Evolutionary conservation across 192 early-diverging fungal genomes (phyloP), one percentile per base, ranked within the genome.

Genomic region (Thoreauomyces humboldtii): DNA sequence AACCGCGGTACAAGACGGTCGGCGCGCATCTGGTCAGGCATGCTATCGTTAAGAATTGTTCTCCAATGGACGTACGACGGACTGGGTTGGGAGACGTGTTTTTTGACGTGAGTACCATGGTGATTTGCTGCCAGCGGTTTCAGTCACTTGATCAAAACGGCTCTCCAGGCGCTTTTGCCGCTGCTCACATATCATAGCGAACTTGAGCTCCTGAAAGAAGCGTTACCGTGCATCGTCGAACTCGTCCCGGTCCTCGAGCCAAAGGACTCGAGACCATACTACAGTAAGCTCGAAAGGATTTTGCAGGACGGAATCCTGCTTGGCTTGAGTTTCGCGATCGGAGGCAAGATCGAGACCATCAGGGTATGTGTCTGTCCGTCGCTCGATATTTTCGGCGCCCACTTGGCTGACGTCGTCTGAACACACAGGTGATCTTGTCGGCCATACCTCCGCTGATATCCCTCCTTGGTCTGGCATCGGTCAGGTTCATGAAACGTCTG

Each of bases 11-110:
- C 63, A 77, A 77, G 51, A 7, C 22, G 6, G 27, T 55, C 21
- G 75, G 75, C n/a, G 58, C 70, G 2, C 34, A 24, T 11, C 57
- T 73, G 14, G 27, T 63, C 24, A 45, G 48, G 4, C 45, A 63
- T 19, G 47, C 28, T 28, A 21, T 77, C 21, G 44, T 73, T 11
- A 36, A 38, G 29, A 57, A 61, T 21, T 64, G 60, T 7, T n/a
- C 62, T 12, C 56, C 61, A 7, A 38, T 38, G 46, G 67, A 65
- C 33, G 33, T 77, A 12, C 69, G 70, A 5, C 51, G 45, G 9
- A 70, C 55, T 2, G 67, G 67, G 27, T 60, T 77, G 17, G 75
- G 63, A 1, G 52, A 72, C 24, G 70, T 77, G 9, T 77, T 77
- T 52, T 72, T 76, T 31, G 58, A 72, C 41, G 66, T 68, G 46